These are phyloP conservation scores for Isatis tinctoria DNA, from an alignment of 345 rosid genomes.

Conservation along the genomic window DNA sequence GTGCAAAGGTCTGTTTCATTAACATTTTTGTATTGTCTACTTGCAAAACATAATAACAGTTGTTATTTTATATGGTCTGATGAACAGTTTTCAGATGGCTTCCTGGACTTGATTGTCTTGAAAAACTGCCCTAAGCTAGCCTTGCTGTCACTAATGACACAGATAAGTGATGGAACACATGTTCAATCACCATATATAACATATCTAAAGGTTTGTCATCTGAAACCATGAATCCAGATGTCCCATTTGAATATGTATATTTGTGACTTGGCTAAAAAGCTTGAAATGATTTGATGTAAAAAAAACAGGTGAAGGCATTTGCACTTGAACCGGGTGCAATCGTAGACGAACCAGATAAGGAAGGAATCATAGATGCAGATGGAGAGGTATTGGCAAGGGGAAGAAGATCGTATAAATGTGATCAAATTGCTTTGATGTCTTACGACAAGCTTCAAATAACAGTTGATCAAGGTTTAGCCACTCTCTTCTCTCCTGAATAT, in stretches of 20 bases:
- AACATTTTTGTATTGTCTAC: too few relatives aligned
- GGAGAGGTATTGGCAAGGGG: constrained; percentile 93
- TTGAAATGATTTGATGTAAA: background rate
- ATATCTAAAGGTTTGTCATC: constrained; percentile 61
- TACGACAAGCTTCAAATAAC: constrained; percentile 63
- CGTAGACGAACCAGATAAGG: constrained; percentile 48
- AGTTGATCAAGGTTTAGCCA: constrained; percentile 87
- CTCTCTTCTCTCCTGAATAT: constrained; percentile 64
- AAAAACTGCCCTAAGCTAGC: constrained; percentile 57
- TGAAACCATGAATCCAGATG: background rate
- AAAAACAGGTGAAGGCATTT: constrained; percentile 73
- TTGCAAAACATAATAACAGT: too few relatives aligned
- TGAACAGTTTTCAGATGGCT: constrained; percentile 89
- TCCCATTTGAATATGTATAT: background rate
- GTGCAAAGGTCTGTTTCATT: constrained; percentile 65
- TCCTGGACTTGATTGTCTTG: constrained; percentile 64
- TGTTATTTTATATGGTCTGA: background rate
- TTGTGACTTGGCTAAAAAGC: background rate
- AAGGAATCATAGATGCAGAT: constrained; percentile 85
- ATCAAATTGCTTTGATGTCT: constrained; percentile 51
- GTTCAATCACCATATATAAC: constrained; percentile 59
- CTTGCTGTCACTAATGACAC: constrained; percentile 51
- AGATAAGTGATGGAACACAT: constrained; percentile 58
- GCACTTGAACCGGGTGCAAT: constrained; percentile 68
- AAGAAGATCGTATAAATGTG: constrained; percentile 44